Base-by-base conservation (phyloP, 2,329 filamentous ascomycete species). In the Aspergillus ibericus region DNA sequence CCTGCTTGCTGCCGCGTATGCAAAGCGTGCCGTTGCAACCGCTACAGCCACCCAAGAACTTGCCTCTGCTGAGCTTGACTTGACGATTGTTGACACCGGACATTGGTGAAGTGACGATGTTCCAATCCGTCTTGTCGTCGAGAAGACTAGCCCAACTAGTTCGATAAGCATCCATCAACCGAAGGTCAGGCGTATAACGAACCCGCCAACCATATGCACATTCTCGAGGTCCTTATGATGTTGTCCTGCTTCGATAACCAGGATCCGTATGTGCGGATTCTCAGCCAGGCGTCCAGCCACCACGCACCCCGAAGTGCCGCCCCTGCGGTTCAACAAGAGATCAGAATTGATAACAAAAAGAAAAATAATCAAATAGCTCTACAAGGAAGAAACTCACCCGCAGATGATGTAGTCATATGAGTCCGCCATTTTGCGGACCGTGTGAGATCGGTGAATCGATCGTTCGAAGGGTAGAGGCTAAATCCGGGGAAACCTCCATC, bases 231-330 rank as follows among this genome's bases (percentile, higher is more conserved):
- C 75, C 55, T 73, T 73, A 58, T 72, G 80, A 59, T 81, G 75
- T 9, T 75, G 77, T 1, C 80, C 80, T 13, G 80, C 80, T 66
- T 82, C 80, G n/a, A 82, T 67, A 12, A 82, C 67, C 10, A 81
- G 72, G 16, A 82, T 68, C 4, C 65, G 75, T 5, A 75, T 67
- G 54, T 77, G 70, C 2, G 70, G 68, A 34, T 80, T 76, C 63
- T 81, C 79, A 0, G 79, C 78, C 2, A 82, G 71, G 13, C 80
- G 78, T 12, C 74, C 77, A 20, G 80, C 80, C 34, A 82, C 75
- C 1, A 82, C 80, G 63, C 79, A 81, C 18, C 80, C 80, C 5
- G 80, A 72, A 6, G 80, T 82, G 6, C 80, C 80, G 36, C 78
- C 80, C 54, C 80, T 78, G 27, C 7, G 46, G 12, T 18, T 20